These are phyloP conservation scores for Liquidambar formosana DNA, from an alignment of 164 flowering plant genomes.

Conservation along the genomic window DNA sequence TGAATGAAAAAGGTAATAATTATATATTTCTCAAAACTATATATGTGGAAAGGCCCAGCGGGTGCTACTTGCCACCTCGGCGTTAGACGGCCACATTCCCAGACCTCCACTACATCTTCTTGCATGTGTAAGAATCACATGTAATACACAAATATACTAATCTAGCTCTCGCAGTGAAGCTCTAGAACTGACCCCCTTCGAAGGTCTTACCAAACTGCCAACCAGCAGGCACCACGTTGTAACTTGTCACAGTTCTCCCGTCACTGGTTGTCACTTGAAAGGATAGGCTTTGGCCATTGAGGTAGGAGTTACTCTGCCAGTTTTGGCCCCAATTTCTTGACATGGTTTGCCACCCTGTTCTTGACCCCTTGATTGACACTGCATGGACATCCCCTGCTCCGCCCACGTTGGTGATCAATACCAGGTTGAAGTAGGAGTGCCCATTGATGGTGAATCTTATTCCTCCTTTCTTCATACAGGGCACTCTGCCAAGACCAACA, in stretches of 20 bases:
- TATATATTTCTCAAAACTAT: no score
- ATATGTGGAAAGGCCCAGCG: constrained; percentile 15
- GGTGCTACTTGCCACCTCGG: constrained; percentile 26
- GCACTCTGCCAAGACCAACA: constrained; percentile 28
- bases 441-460: constrained; percentile 48
- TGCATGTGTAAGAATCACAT: no score
- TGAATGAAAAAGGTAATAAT: no score
- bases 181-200: constrained; percentile 30
- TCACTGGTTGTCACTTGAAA: constrained; percentile 43
- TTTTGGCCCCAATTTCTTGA: constrained; percentile 55
- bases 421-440: constrained; percentile 48
- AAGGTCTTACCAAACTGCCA: constrained; percentile 47
- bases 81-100: background rate
- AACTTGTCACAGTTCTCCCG: constrained; percentile 29
- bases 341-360: constrained; percentile 42
- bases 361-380: constrained; percentile 43
- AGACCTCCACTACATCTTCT: no score
- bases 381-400: constrained; percentile 47
- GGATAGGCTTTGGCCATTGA: constrained; percentile 42
- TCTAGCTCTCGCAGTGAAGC: no score
- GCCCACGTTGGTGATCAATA: constrained; percentile 40
- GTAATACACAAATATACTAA: no score
- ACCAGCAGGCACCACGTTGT: constrained; percentile 27
- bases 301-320: constrained; percentile 46
- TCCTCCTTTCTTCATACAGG: constrained; percentile 45